Percentiles rank a stretch among this genome's conserved stretches.
Conservation (phyloP, 2,329 filamentous ascomycete species). For the Juglanconis juglandina region DNA sequence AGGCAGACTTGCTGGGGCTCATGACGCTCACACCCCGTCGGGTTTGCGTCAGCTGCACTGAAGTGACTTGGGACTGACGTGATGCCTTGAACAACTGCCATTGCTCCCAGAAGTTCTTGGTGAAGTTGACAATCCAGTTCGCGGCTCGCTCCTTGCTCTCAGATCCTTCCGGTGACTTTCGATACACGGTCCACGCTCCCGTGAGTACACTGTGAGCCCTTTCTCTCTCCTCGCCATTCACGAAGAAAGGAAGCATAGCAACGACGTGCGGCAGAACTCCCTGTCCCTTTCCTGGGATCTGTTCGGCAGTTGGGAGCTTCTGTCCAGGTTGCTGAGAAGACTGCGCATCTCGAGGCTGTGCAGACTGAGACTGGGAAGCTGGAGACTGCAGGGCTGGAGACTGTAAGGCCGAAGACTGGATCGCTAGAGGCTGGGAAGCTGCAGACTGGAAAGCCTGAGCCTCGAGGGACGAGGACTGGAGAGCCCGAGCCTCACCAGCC, state of each 20-base stretch:
- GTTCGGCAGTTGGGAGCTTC: background rate
- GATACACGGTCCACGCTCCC: background rate
- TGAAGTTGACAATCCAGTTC: background rate
- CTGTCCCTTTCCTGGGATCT: background rate
- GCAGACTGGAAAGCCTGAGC: background rate
- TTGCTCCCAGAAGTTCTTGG: background rate
- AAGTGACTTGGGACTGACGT: background rate
- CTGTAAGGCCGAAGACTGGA: background rate
- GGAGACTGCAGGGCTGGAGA: background rate
- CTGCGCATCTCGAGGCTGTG: background rate
- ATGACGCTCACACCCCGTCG: background rate
- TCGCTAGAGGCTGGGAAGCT: background rate
- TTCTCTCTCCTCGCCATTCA: background rate
- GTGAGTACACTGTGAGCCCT: background rate
- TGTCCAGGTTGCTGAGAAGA: background rate
- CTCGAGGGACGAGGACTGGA: background rate
- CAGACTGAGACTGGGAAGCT: no score
- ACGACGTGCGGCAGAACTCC: background rate
- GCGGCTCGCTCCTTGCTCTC: background rate
- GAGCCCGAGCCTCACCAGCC: background rate
- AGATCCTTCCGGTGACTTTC: background rate
- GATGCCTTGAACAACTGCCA: background rate
- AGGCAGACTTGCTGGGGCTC: background rate
- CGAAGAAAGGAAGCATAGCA: background rate
- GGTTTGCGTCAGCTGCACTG: background rate